Evolutionary conservation across 805 yeast species (phyloP).

Genomic region (Brettanomyces nanus): DNA sequence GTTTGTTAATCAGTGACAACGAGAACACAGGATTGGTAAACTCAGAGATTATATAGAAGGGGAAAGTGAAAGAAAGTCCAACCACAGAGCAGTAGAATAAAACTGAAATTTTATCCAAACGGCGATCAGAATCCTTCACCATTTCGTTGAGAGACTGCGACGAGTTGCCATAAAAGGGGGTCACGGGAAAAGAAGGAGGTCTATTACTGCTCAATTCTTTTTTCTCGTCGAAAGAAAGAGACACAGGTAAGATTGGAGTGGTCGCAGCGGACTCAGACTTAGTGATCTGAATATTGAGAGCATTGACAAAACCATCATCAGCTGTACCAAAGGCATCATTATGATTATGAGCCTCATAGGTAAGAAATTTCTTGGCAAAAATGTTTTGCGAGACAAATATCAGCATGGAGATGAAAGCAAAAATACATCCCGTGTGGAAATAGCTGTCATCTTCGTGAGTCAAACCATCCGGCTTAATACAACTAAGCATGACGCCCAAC

Average conservation of each 20-base stretch:
- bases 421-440: slow-evolving; percentile 35
- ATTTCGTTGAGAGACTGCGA: slow-evolving; percentile 16
- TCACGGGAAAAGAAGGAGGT: slow-evolving; percentile 17
- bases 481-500: slow-evolving; percentile 76
- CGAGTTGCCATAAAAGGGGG: slow-evolving; percentile 19
- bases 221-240: slow-evolving; percentile 18
- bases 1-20: slow-evolving; percentile 19
- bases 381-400: slow-evolving; percentile 75
- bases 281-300: slow-evolving; percentile 22
- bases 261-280: slow-evolving; percentile 26
- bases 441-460: slow-evolving; percentile 13
- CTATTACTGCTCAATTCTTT: too few species aligned
- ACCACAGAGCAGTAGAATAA: slow-evolving; percentile 62
- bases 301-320: slow-evolving; percentile 20
- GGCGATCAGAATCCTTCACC: slow-evolving; percentile 24
- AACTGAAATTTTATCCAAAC: slow-evolving; percentile 64
- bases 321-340: slow-evolving; percentile 5
- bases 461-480: slow-evolving; percentile 36
- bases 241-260: slow-evolving; percentile 27
- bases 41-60: slow-evolving; percentile 57
- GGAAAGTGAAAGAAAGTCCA: slow-evolving; percentile 61
- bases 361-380: slow-evolving; percentile 66
- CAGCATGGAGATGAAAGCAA: slow-evolving; percentile 48
- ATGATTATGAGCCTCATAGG: slow-evolving; percentile 24
- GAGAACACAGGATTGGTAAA: slow-evolving; percentile 28